Percentiles rank a stretch among this genome's conserved stretches.
phyloP scores from a whole-genome alignment of 2,329 filamentous ascomycete species.

The Cladosporium sp. region DNA sequence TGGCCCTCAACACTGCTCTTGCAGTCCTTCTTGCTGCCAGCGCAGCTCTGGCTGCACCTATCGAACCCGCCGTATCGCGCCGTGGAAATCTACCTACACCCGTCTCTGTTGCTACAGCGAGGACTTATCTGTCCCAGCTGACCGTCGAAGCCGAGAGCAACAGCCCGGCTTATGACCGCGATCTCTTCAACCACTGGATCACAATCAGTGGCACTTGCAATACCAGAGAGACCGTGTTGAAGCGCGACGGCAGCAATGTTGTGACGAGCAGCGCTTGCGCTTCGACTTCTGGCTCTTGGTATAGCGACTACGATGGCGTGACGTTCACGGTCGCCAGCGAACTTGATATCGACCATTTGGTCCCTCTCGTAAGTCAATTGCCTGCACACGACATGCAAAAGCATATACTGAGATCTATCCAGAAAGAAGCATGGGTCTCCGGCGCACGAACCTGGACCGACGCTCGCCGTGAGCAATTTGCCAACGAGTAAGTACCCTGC shows the following conservation, averaged over 20 bases:
- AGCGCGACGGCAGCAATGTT: conserved; percentile 70
- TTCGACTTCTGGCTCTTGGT: conserved; percentile 67
- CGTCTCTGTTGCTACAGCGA: conserved; percentile 32
- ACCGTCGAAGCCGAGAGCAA: conserved; percentile 31
- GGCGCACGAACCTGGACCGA: conserved; percentile 74
- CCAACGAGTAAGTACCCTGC: conserved; percentile 48
- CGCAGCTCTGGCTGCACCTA: conserved; percentile 27
- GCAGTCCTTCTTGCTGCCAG: conserved; percentile 26
- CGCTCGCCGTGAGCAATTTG: conserved; percentile 64
- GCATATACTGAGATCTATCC: conserved; percentile 27
- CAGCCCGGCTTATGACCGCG: conserved; percentile 59
- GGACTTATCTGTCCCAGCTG: conserved; percentile 31
- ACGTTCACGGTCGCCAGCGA: conserved; percentile 68
- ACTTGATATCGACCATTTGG: conserved; percentile 81
- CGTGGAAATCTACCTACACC: conserved; percentile 34
- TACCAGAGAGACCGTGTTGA: conserved; percentile 70
- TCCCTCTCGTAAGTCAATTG: conserved; percentile 59
- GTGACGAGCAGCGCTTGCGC: conserved; percentile 60
- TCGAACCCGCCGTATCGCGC: conserved; percentile 22
- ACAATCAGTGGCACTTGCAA: conserved; percentile 68
- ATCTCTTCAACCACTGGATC: conserved; percentile 71
- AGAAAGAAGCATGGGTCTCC: conserved; percentile 44
- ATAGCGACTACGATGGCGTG: conserved; percentile 70
- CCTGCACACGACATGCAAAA: too few relatives aligned
- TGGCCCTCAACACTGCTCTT: conserved; percentile 26